Evolutionary conservation across 2,329 filamentous ascomycete genomes (phyloP), one percentile per base, ranked within the genome.

Genomic region (Talaromyces sp.): DNA sequence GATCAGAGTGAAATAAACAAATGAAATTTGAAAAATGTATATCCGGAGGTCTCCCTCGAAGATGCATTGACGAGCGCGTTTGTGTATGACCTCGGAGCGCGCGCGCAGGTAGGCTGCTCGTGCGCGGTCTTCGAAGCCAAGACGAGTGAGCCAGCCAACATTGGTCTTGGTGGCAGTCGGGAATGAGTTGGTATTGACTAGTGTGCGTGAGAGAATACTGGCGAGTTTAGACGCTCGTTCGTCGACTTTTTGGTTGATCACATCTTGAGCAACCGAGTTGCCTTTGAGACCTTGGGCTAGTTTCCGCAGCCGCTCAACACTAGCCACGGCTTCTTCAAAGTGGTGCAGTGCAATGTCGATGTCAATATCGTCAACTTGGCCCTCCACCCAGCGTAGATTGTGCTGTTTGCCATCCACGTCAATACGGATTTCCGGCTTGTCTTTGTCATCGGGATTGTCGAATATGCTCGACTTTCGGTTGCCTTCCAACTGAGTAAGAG

Each of bases 381-480:
- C 87, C 73, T 99, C 95, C 0, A 99, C 92, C 92, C 92, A 97
- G 58, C 93, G 90, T 54, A 99, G 83, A 72, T 95, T 97, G 72
- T 98, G 92, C 74, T 97, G 93, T 70, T 96, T 96, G 55, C 95
- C 95, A 70, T 98, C 95, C 15, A 96, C 91, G 69, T 99, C 95
- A 67, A 99, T 93, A 60, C 96, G 85, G 78, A 96, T 89, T 64
- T 82, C 85, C 19, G 79, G 78, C 44, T 80, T 79, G 73, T 96
- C 91, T 71, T 92, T 92, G 64, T 88, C 86, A 1, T 91, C 92
- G 10, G 92, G 77, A 8, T 86, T 89, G 71, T 95, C 91, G 15
- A 96, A 82, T 2, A 95, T 79, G 62, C 93, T 90, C 0, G 89
- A 87, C 74, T 93, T 92, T 70, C 91, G 89, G 1, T 88, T 87